These are phyloP conservation scores for Pharus latifolius DNA, from an alignment of 176 grass and related monocot species.

Conservation along the genomic window DNA sequence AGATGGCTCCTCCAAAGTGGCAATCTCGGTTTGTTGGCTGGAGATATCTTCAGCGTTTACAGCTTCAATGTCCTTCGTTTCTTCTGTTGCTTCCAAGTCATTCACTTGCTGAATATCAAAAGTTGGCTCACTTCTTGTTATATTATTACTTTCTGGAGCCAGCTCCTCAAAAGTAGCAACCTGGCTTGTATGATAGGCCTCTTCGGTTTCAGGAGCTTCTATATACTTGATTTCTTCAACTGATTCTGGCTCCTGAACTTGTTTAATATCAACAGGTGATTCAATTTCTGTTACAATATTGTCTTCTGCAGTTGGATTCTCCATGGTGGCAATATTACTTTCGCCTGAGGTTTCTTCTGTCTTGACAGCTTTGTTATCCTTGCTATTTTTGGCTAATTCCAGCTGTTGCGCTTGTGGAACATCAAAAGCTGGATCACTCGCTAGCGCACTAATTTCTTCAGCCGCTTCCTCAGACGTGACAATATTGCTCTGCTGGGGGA, in stretches of 20 bases:
- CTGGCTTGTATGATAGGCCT: conserved; percentile 1
- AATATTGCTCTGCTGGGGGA: background rate
- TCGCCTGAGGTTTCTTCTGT: conserved; percentile 6
- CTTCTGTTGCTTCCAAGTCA: background rate
- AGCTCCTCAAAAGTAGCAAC: background rate
- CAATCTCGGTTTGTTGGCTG: background rate
- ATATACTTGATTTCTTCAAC: conserved; percentile 15
- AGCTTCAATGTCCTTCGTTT: background rate
- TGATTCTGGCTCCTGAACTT: background rate
- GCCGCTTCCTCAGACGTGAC: background rate
- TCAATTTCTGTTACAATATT: background rate
- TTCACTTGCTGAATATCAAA: conserved; percentile 13
- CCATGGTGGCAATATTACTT: background rate
- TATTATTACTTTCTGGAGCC: conserved; percentile 20
- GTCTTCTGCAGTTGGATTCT: conserved; percentile 10
- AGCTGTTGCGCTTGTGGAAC: conserved; percentile 5
- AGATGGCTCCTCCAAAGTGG: conserved; percentile 1
- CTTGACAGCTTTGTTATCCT: background rate
- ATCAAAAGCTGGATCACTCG: conserved; percentile 11
- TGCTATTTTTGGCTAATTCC: background rate
- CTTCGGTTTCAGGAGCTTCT: conserved; percentile 5
- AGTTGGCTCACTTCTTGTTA: conserved; percentile 1
- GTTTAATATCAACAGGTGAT: background rate
- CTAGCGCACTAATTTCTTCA: conserved; percentile 11
- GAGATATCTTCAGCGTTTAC: conserved; percentile 4